Evolutionary conservation across 2,329 filamentous ascomycete genomes (phyloP), one percentile per base, ranked within the genome.

Genomic region (Meredithiella fracta): DNA sequence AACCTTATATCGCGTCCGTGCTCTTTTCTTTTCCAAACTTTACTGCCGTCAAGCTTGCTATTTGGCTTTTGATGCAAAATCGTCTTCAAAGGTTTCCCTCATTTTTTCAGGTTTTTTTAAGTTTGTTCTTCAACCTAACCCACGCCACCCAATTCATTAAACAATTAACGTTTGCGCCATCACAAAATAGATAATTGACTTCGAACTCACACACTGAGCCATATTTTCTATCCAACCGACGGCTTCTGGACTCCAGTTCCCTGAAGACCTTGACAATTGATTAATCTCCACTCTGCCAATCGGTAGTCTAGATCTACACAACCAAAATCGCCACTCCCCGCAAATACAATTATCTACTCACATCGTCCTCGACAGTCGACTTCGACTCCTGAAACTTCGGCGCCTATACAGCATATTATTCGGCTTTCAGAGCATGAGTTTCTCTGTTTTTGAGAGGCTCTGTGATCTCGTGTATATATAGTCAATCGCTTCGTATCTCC

Each of bases 381-480:
- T 34, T 34, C 11, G 11, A 5, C 5, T 34, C 29, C 29, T 11
- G 5, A 52, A n/a, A 51, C 9, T 5, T 34, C 29, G 29, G 29
- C 29, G 29, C 29, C 11, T 34, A 34, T 34, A 34, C 5, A 5
- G 11, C n/a, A 22, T n/a, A 17, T 9, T 7, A n/a, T n/a, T n/a
- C 8, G 40, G 8, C 17, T 17, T 23, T 15, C 22, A 15, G 38
- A 47, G 47, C 47, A 55, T 55, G 53, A 55, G 53, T 55, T 55
- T 55, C 53, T 55, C 53, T 49, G 37, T 23, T 42, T 15, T 26
- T 25, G 53, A 47, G 53, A 47, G 49, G 37, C 53, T 55, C 53
- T 17, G 9, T 11, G 26, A 25, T 47, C 26, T 37, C 15, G 15
- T 8, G 15, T 22, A 44, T 55, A 47, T 55, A 55, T 22, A 55